phyloP scores from a whole-genome alignment of 495 filamentous ascomycete genomes.

The Ramalina intermedia region DNA sequence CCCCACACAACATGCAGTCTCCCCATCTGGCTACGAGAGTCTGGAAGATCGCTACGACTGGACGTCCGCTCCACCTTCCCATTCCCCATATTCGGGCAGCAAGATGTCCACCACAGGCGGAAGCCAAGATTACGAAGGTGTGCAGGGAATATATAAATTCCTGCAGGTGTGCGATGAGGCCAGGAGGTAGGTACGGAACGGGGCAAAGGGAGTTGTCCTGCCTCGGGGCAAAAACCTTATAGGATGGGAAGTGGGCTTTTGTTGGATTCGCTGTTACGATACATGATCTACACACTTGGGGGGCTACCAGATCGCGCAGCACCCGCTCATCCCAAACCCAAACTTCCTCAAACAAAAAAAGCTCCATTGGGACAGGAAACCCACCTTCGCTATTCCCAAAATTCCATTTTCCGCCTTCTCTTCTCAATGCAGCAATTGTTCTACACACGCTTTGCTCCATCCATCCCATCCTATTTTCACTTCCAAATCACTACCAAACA shows the following conservation, averaged over 20 bases:
- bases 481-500: no score
- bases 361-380: no score
- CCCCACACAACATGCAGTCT: background rate
- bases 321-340: no score
- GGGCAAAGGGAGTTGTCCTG: background rate
- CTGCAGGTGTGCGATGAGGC: constrained; percentile 70
- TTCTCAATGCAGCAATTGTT: no score
- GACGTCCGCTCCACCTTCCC: background rate
- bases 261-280: background rate
- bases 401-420: no score
- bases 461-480: no score
- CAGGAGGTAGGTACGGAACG: constrained; percentile 15
- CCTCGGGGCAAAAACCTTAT: no score
- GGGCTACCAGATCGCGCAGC: no score
- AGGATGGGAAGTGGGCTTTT: background rate
- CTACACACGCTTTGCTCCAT: no score
- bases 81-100: background rate
- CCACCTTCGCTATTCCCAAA: no score
- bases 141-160: constrained; percentile 79
- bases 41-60: constrained; percentile 26
- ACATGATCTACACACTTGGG: no score
- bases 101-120: constrained; percentile 33
- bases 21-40: constrained; percentile 17
- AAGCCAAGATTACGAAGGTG: constrained; percentile 50
- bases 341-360: no score